A percentile compares a stretch with the other conserved stretches of the same genome.
phyloP scores from a whole-genome alignment of 306 rosid genomes.

The Luffa aegyptiaca region DNA sequence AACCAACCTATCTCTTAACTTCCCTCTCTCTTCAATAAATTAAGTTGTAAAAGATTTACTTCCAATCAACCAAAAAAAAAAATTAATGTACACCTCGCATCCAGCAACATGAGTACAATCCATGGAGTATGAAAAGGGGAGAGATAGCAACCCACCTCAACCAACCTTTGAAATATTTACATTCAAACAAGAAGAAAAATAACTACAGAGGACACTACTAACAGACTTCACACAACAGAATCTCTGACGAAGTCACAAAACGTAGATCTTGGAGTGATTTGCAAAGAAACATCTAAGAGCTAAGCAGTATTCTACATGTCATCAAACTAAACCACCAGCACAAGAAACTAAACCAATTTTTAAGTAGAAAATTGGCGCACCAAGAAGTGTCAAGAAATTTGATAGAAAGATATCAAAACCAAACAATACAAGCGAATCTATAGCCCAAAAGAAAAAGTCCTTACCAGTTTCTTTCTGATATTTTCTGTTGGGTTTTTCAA shows the following conservation, averaged over 20 bases:
- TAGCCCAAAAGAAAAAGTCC: background rate
- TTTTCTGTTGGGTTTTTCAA: slow-evolving; percentile 2
- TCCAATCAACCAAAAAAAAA: background rate
- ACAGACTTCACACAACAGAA: background rate
- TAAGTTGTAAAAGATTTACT: background rate
- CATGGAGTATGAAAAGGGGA: background rate
- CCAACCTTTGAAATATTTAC: background rate
- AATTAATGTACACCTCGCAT: background rate
- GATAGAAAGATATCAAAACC: background rate
- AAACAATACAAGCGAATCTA: background rate
- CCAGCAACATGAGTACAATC: background rate
- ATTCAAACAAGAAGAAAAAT: background rate
- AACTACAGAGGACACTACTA: background rate
- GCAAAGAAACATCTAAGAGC: background rate
- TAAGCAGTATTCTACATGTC: background rate
- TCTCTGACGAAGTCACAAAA: background rate
- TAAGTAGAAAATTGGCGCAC: background rate
- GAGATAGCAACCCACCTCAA: background rate
- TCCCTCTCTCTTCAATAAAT: background rate
- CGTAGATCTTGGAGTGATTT: background rate
- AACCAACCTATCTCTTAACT: background rate
- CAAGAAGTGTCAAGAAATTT: background rate
- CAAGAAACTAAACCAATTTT: background rate
- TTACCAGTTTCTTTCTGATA: background rate
- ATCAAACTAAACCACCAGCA: background rate